Evolutionary conservation across 176 grass and related monocot genomes (phyloP), one percentile per base, ranked within the genome.

Genomic region (Lolium multiflorum): DNA sequence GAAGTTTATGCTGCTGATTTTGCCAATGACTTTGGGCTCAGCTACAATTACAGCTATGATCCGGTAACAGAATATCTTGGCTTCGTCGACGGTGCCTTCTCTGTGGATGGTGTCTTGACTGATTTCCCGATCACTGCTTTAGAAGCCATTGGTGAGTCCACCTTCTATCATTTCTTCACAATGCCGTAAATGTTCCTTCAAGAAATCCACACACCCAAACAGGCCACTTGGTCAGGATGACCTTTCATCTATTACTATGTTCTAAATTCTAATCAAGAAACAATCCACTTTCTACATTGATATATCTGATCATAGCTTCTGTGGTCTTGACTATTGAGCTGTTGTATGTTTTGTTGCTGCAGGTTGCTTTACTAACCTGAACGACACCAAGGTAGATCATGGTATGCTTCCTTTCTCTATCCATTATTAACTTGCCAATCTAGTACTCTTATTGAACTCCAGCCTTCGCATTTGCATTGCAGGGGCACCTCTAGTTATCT

Each of bases 21-120:
- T 83, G 87, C 87, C 52, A 99, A 89, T 75, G 97, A 99, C 80
- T 78, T 85, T 76, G 1, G 44, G 43, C 65, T 99, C 14, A 93
- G 97, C 91, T 96, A 92, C 70, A 96, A 99, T 82, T 99, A 96
- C 79, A 99, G 97, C 88, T 99, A 85, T 69, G 94, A 99, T 87
- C 97, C 97, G 48, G 82, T 97, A 83, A 18, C 84, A 4, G 97
- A 99, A 84, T 88, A 78, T 71, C 89, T 99, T 77, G 5, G 6
- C 64, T 99, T 91, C 48, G 54, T 94, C 17, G 92, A 96, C 20
- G 90, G 90, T 15, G 75, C 54, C 52, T 99, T 99, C 84, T 87
- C 87, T 71, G 94, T 99, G 71, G 94, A 99, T 80, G 94, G 94
- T 24, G 77, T 99, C 5, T 39, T 99, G 80, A 74, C 89, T 8